A percentile compares a stretch with the other conserved stretches of the same genome.
phyloP scores from a whole-genome alignment of 805 yeast genomes.

The Monosporozyma aerobia region DNA sequence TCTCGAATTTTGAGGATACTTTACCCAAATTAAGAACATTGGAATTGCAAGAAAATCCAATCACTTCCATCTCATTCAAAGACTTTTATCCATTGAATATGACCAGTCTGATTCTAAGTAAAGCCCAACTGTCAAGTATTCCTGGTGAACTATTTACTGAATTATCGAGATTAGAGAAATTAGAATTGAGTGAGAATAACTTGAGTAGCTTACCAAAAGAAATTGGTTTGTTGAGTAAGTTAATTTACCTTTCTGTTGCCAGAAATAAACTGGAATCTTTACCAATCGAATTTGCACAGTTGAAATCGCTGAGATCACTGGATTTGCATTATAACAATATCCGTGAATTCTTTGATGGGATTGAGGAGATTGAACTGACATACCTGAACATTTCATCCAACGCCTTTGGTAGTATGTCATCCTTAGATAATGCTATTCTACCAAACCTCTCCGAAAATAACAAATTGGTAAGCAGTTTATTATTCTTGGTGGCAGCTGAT shows the following conservation, averaged over 20 bases:
- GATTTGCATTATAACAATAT: slow-evolving; percentile 83
- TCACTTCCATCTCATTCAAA: slow-evolving; percentile 40
- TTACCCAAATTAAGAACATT: slow-evolving; percentile 57
- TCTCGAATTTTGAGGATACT: slow-evolving; percentile 57
- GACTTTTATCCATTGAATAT: slow-evolving; percentile 46
- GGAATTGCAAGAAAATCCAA: slow-evolving; percentile 74
- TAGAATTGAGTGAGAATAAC: slow-evolving; percentile 75
- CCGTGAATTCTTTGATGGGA: slow-evolving; percentile 53
- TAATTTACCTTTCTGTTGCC: slow-evolving; percentile 60
- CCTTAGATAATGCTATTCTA: slow-evolving; percentile 29
- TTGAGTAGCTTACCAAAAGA: slow-evolving; percentile 66
- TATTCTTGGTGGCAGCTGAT: slow-evolving; percentile 62
- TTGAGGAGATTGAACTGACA: slow-evolving; percentile 57
- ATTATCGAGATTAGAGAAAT: slow-evolving; percentile 58
- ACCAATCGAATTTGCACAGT: slow-evolving; percentile 55
- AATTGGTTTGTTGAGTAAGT: slow-evolving; percentile 46
- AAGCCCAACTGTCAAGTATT: slow-evolving; percentile 72
- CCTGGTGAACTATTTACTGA: slow-evolving; percentile 53
- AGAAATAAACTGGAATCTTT: slow-evolving; percentile 65
- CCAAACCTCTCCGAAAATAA: slow-evolving; percentile 35
- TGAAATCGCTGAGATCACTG: slow-evolving; percentile 51
- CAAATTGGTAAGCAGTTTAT: slow-evolving; percentile 41
- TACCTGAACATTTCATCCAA: slow-evolving; percentile 68
- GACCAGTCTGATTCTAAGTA: slow-evolving; percentile 65
- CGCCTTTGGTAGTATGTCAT: slow-evolving; percentile 35